phyloP scores from a whole-genome alignment of 73 alveolate genomes.

The Effrenium voratum region DNA sequence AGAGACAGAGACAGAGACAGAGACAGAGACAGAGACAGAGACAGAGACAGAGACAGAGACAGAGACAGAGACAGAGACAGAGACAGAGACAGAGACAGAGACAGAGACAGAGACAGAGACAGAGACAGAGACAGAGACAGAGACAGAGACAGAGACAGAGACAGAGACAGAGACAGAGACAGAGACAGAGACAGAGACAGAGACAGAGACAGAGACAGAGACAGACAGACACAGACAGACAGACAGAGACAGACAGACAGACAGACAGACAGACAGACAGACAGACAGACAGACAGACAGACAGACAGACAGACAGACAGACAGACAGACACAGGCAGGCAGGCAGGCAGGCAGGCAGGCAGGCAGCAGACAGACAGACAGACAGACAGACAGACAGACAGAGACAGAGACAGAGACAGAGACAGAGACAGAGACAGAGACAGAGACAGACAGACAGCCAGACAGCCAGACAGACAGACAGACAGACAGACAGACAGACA shows the following conservation, averaged over 20 bases:
- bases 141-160: neutral
- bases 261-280: slow-evolving; percentile 13
- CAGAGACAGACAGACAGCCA: neutral
- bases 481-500: neutral
- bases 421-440: neutral
- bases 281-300: slow-evolving; percentile 4
- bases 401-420: neutral
- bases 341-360: too few species aligned
- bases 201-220: neutral
- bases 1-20: slow-evolving; percentile 3
- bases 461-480: neutral
- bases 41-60: neutral
- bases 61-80: neutral
- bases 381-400: slow-evolving; percentile 8
- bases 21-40: slow-evolving; percentile 20
- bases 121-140: neutral
- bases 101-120: neutral
- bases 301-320: slow-evolving; percentile 4
- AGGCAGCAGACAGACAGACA: slow-evolving; percentile 2
- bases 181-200: neutral
- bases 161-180: neutral
- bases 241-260: neutral
- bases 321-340: neutral
- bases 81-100: neutral
- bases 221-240: neutral